phyloP scores from a whole-genome alignment of 1,284 basidiomycete genomes.

The Malassezia vespertilionis region DNA sequence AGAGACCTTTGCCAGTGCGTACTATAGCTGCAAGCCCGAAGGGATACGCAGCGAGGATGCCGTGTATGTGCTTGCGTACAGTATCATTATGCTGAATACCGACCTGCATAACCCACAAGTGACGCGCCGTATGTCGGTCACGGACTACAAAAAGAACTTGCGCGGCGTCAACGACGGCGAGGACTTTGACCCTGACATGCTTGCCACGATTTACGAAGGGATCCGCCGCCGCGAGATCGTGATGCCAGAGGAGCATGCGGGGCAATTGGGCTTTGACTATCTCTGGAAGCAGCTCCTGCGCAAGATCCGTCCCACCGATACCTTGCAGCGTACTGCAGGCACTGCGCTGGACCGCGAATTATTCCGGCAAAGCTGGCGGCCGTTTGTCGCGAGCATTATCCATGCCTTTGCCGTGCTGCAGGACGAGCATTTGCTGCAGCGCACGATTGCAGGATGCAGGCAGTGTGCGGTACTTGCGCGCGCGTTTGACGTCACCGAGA shows the following conservation, averaged over 20 bases:
- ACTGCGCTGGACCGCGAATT: constrained; percentile 74
- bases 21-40: constrained; percentile 75
- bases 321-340: constrained; percentile 68
- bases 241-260: constrained; percentile 94
- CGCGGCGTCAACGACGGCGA: constrained; percentile 79
- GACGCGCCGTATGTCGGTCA: constrained; percentile 92
- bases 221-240: constrained; percentile 90
- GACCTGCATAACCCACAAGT: constrained; percentile 96
- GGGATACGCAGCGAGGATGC: constrained; percentile 87
- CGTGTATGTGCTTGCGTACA: constrained; percentile 85
- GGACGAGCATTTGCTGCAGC: constrained; percentile 91
- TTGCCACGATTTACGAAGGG: constrained; percentile 81
- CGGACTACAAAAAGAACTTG: constrained; percentile 85
- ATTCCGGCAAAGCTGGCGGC: constrained; percentile 84
- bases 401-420: constrained; percentile 76
- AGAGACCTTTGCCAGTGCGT: constrained; percentile 82
- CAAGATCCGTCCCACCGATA: constrained; percentile 69
- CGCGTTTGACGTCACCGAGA: constrained; percentile 76
- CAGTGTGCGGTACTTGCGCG: constrained; percentile 90
- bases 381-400: constrained; percentile 60
- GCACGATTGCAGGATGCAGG: constrained; percentile 83
- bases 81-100: constrained; percentile 97
- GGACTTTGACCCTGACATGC: constrained; percentile 73
- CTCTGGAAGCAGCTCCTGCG: constrained; percentile 92
- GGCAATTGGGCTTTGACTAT: constrained; percentile 93